Evolutionary conservation across 2,329 filamentous ascomycete species (phyloP), one percentile per base, ranked within the genome.

Genomic region (Helotiales sp.): DNA sequence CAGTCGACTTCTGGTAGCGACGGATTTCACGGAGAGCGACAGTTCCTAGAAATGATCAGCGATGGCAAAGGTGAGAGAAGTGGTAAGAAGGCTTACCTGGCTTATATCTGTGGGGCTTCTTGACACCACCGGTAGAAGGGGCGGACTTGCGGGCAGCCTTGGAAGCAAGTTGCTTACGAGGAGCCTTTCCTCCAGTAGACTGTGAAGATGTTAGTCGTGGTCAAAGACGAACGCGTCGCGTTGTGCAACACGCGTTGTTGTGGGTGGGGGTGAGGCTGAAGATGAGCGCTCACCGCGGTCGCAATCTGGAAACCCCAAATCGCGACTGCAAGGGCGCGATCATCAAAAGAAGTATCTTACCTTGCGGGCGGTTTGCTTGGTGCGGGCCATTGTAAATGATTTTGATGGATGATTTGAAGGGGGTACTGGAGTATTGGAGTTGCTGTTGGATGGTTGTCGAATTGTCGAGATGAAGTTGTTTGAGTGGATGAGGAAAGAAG

Each of bases 1-100:
- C 93, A 52, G 93, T 97, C 65, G 89, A 91, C 82, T 96, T 96
- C 82, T 98, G 93, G 84, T 98, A 98, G 74, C 90, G 89, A 83
- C 93, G 89, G 72, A 99, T 99, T 82, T 99, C 95, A 85, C 92
- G 91, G 72, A 98, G 89, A 84, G 93, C 93, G 80, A 96, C 90
- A 74, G 95, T 96, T 84, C 85, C 85, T 48, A 17, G 46, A 31
- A 48, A 15, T 25, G 25, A 24, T 46, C 13, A 46, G 42, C 3
- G 24, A 15, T n/a, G 25, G 12, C n/a, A 15, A 48, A 31, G 46
- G 46, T 22, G 46, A 48, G 25, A 13, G 46, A 19, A 6, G 5
- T 19, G 67, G 74, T 36, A 36, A 31, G 50, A 29, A 44, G 55
- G 69, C 75, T 67, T 77, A 81, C 89, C 89, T 74, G 90, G 90